These are phyloP conservation scores for Lactarius sanguifluus DNA, from an alignment of 768 basidiomycete species.

Conservation along the genomic window DNA sequence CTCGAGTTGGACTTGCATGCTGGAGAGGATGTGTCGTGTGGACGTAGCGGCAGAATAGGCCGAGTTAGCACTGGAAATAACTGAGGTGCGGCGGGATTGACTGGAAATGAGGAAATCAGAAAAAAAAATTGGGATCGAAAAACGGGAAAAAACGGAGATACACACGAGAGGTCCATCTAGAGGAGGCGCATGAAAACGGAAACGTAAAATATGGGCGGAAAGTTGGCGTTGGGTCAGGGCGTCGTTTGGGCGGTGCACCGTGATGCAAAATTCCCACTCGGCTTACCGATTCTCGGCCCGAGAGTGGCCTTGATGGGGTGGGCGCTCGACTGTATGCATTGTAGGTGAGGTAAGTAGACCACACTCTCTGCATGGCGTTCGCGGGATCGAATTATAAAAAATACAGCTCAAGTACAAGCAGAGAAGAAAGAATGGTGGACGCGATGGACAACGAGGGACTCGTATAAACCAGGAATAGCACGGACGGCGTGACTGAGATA, in stretches of 20 bases:
- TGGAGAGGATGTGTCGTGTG: conserved; percentile 48
- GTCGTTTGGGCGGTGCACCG: background rate
- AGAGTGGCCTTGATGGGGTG: conserved; percentile 8
- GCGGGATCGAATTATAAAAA: background rate
- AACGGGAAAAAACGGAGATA: background rate
- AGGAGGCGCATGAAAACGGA: background rate
- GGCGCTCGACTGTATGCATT: conserved; percentile 9
- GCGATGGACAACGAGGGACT: background rate
- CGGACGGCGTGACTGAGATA: too few relatives aligned
- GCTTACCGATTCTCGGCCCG: conserved; percentile 23
- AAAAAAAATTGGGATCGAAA: too few relatives aligned
- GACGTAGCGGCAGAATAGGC: conserved; percentile 48
- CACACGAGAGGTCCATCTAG: conserved; percentile 28
- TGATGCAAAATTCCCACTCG: background rate
- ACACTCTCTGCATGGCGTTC: conserved; percentile 49
- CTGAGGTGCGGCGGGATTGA: conserved; percentile 34
- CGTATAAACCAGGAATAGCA: background rate
- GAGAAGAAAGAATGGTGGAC: conserved; percentile 1
- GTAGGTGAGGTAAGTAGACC: conserved; percentile 52
- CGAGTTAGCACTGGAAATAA: conserved; percentile 42
- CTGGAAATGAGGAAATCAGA: background rate
- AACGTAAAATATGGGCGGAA: background rate
- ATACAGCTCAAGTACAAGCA: conserved; percentile 23
- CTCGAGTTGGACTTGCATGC: conserved; percentile 40
- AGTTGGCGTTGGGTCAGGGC: background rate